Conservation (phyloP, 2,329 filamentous ascomycete species). For the Tolypocladium paradoxum region DNA sequence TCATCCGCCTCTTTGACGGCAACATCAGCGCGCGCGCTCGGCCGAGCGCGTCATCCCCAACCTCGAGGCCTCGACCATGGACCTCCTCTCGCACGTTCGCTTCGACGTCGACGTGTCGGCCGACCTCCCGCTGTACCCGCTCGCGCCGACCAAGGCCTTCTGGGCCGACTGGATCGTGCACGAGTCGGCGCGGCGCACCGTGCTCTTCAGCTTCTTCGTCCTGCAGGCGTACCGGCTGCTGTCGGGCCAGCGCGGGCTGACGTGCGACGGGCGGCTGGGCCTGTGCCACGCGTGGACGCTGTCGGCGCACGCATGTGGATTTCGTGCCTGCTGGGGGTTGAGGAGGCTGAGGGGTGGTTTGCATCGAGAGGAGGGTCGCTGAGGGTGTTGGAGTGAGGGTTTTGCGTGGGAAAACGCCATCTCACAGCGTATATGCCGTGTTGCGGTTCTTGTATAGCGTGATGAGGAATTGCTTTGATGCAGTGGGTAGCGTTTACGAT, state of each 20-base stretch:
- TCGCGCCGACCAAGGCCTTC: conserved; percentile 29
- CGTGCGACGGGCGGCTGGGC: conserved; percentile 19
- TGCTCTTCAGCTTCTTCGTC: conserved; percentile 37
- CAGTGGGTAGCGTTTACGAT: too few species aligned
- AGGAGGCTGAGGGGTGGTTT: conserved; percentile 24
- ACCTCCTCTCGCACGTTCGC: conserved; percentile 20
- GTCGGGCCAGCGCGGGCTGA: conserved; percentile 11
- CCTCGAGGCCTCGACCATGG: conserved; percentile 21
- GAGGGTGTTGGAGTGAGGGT: not conserved
- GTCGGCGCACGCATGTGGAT: conserved; percentile 22
- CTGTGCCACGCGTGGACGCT: conserved; percentile 27
- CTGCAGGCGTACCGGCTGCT: conserved; percentile 25
- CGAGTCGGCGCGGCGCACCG: conserved; percentile 42
- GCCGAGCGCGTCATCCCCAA: conserved; percentile 23
- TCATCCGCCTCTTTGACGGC: conserved; percentile 39
- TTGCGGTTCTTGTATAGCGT: too few species aligned
- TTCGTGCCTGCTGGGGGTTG: conserved; percentile 17
- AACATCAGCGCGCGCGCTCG: conserved; percentile 30
- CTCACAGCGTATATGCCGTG: too few species aligned
- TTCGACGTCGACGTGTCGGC: conserved; percentile 15
- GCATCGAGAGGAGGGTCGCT: conserved; percentile 10
- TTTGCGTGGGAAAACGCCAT: too few species aligned
- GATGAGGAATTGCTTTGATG: too few species aligned
- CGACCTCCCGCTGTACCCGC: conserved; percentile 19
- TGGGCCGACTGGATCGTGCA: conserved; percentile 43